Evolutionary conservation across 169 alveolate species (phyloP).

Genomic region (Plasmodium gonderi): DNA sequence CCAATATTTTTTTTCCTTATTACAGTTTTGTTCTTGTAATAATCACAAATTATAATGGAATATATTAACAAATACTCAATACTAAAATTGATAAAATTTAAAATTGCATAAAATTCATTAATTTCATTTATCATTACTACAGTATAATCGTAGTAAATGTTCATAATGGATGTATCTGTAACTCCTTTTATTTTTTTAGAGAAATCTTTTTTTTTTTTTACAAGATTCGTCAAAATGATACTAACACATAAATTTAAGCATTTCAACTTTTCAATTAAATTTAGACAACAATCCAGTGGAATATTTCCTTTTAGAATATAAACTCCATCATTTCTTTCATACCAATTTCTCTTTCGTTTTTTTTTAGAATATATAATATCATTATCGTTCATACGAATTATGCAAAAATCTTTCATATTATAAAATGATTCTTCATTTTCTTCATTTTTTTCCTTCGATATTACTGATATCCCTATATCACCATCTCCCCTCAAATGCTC

Average conservation of each 20-base stretch:
- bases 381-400: conserved; percentile 48
- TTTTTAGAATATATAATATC: not conserved
- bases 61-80: conserved; percentile 61
- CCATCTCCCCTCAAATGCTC: not conserved
- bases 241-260: conserved; percentile 71
- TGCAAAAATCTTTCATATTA: conserved; percentile 36
- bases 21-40: conserved; percentile 34
- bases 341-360: conserved; percentile 43
- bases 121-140: conserved; percentile 31
- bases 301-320: conserved; percentile 35
- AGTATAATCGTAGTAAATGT: conserved; percentile 26
- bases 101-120: conserved; percentile 33
- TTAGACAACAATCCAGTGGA: conserved; percentile 71
- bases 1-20: conserved; percentile 25
- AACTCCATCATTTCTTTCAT: conserved; percentile 12
- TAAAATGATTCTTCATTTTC: conserved; percentile 37
- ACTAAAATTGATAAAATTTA: conserved; percentile 65
- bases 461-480: conserved; percentile 11
- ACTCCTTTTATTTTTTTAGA: conserved; percentile 21
- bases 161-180: conserved; percentile 9
- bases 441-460: conserved; percentile 42
- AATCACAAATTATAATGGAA: conserved; percentile 53
- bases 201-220: conserved; percentile 51
- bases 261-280: conserved; percentile 61
- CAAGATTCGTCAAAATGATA: conserved; percentile 21